phyloP scores from a whole-genome alignment of 306 rosid species.

The Glycine latifolia region DNA sequence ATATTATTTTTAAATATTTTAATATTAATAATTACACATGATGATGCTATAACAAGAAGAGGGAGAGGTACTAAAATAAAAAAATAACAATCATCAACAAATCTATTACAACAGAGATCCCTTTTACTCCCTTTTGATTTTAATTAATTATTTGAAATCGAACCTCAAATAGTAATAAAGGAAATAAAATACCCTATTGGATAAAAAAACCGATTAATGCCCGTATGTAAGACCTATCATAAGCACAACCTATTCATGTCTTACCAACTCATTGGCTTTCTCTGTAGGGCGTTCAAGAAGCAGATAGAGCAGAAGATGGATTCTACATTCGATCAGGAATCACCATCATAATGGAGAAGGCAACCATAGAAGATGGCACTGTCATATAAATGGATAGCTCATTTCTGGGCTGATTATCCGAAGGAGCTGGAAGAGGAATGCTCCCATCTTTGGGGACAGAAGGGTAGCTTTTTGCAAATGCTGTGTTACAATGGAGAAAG shows the following conservation, averaged over 20 bases:
- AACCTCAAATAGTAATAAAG: too few relatives aligned
- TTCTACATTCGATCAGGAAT: conserved; percentile 88
- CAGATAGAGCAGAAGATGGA: conserved; percentile 84
- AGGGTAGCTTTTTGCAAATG: conserved; percentile 29
- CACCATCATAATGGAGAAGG: conserved; percentile 79
- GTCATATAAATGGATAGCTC: conserved; percentile 59
- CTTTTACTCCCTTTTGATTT: too few relatives aligned
- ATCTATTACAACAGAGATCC: too few relatives aligned
- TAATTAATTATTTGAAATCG: too few relatives aligned
- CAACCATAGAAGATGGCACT: conserved; percentile 70
- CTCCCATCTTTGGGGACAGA: conserved; percentile 24
- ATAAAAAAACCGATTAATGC: too few relatives aligned
- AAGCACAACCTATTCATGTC: conserved; percentile 13
- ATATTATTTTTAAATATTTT: too few relatives aligned
- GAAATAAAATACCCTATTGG: too few relatives aligned
- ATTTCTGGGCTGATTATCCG: conserved; percentile 11
- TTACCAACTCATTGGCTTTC: conserved; percentile 24
- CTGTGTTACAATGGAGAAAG: conserved; percentile 41
- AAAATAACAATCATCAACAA: too few relatives aligned
- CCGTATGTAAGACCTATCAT: background rate
- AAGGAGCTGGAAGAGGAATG: conserved; percentile 30
- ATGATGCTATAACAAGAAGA: too few relatives aligned
- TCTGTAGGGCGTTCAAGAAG: conserved; percentile 81
- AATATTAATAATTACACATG: too few relatives aligned
- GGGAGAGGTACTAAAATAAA: too few relatives aligned